These are phyloP conservation scores for peach (Prunus persica) DNA, from an alignment of 306 rosid species.

Conservation along the genomic window DNA sequence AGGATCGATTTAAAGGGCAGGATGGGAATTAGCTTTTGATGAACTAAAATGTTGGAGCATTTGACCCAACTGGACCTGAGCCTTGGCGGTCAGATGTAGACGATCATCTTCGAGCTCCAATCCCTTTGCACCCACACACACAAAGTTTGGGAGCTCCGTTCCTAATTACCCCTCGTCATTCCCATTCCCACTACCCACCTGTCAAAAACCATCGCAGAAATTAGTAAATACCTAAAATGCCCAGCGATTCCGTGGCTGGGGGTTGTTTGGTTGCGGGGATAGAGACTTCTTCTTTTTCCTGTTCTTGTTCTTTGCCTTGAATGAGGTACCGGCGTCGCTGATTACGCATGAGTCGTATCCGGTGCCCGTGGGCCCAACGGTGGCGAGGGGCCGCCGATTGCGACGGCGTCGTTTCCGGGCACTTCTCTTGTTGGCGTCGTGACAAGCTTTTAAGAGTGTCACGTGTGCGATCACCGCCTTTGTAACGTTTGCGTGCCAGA, in stretches of 20 bases:
- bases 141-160: slow-evolving; percentile 46
- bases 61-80: slow-evolving; percentile 66
- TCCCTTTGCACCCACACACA: slow-evolving; percentile 76
- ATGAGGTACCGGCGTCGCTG: not conserved
- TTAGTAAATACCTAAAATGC: not conserved
- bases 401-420: not conserved
- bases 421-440: not conserved
- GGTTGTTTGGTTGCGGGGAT: not conserved
- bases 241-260: not conserved
- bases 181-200: slow-evolving; percentile 73
- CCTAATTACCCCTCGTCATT: slow-evolving; percentile 29
- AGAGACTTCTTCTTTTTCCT: no score
- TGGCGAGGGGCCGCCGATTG: no score
- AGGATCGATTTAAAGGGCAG: no score
- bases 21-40: not conserved
- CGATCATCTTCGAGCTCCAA: slow-evolving; percentile 57
- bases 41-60: slow-evolving; percentile 51
- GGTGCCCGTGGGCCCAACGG: not conserved
- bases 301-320: not conserved
- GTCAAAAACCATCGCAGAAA: not conserved
- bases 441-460: no score
- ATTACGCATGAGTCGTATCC: not conserved
- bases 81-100: slow-evolving; percentile 59
- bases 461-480: no score
- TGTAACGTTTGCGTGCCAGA: no score